Conservation (phyloP, 177 flowering plant species). For the Vitis hybrid region DNA sequence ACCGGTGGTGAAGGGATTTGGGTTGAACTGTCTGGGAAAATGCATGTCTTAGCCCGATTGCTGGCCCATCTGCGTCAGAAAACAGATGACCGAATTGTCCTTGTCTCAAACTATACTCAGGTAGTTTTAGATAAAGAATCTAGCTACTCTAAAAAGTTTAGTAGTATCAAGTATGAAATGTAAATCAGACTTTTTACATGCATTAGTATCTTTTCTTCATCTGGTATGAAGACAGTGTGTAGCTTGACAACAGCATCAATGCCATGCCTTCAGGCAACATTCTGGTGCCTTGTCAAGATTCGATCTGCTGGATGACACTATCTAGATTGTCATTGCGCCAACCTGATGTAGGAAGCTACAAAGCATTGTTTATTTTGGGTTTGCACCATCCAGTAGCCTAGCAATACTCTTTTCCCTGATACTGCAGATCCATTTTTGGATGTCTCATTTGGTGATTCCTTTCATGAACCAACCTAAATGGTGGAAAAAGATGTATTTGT, state of each 20-base stretch:
- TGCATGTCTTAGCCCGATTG: conserved; percentile 94
- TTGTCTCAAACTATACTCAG: conserved; percentile 98
- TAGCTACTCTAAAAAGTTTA: background rate
- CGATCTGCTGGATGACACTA: background rate
- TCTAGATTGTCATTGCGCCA: background rate
- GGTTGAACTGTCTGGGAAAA: conserved; percentile 97
- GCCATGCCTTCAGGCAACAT: background rate
- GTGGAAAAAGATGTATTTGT: no score
- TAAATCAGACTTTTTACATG: background rate
- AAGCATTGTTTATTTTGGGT: background rate
- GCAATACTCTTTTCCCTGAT: no score
- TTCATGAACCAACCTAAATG: no score
- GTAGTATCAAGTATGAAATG: conserved; percentile 1
- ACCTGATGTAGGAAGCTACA: background rate
- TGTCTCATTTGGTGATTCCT: no score
- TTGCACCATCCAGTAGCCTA: no score
- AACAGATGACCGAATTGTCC: conserved; percentile 93
- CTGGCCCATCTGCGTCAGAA: conserved; percentile 76
- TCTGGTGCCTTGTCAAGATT: background rate
- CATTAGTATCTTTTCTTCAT: background rate
- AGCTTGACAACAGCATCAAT: background rate
- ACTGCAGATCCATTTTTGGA: no score
- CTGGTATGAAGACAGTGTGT: background rate
- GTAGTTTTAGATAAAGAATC: conserved; percentile 26
- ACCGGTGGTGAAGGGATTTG: conserved; percentile 93